Evolutionary conservation across 306 rosid genomes (phyloP).

Genomic region (Malus sieversii): DNA sequence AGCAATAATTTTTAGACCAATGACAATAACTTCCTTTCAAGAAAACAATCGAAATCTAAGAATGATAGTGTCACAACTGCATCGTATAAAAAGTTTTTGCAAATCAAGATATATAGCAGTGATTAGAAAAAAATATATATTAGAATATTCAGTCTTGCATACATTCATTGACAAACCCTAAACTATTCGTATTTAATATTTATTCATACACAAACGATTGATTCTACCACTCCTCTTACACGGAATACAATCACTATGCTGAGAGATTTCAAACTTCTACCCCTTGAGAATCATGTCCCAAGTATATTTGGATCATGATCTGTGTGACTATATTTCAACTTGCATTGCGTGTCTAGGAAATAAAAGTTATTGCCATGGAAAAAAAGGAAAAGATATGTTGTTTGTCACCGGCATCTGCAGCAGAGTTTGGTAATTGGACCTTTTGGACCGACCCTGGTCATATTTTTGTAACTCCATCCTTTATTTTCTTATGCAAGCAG

Average conservation of each 20-base stretch:
- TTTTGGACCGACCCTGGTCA: neutral
- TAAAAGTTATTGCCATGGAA: neutral
- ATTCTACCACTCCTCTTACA: no score
- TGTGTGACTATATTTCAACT: neutral
- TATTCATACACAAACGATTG: no score
- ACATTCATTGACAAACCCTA: accelerated
- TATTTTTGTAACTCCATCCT: neutral
- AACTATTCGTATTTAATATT: no score
- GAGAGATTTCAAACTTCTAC: neutral
- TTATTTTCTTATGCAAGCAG: neutral
- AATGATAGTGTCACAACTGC: no score
- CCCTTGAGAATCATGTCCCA: neutral
- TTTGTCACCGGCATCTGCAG: neutral
- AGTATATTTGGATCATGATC: neutral
- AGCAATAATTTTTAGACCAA: no score
- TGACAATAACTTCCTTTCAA: no score
- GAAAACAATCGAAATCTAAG: no score
- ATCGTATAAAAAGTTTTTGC: no score
- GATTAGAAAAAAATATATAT: no score
- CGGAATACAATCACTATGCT: no score
- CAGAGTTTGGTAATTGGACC: neutral
- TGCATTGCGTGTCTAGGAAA: neutral
- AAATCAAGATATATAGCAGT: no score
- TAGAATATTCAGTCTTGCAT: no score
- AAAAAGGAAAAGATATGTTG: neutral